phyloP scores from a whole-genome alignment of 257 asterid species.

The Buddleja alternifolia region DNA sequence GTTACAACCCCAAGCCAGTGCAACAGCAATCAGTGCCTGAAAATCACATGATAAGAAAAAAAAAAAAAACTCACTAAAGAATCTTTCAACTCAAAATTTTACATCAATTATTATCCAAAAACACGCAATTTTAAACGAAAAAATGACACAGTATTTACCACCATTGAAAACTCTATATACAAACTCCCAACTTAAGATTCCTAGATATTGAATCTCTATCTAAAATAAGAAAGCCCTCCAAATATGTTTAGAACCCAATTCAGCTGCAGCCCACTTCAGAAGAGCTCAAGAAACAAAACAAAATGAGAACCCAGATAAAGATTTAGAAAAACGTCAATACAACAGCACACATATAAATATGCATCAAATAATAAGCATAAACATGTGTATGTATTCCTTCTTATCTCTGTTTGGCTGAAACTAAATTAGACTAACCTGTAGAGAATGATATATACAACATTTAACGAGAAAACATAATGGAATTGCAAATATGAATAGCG shows the following conservation, averaged over 20 bases:
- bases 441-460: conserved; percentile 15
- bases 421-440: conserved; percentile 26
- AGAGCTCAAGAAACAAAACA: conserved; percentile 16
- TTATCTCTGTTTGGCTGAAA: background rate
- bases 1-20: conserved; percentile 23
- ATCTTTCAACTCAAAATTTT: background rate
- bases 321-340: background rate
- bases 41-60: conserved; percentile 16
- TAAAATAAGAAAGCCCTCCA: too few relatives aligned
- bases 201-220: too few relatives aligned
- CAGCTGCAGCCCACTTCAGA: conserved; percentile 24
- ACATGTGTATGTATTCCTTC: conserved; percentile 8
- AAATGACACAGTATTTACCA: background rate
- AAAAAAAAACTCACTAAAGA: conserved; percentile 26
- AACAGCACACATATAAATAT: background rate
- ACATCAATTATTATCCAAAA: background rate
- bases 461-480: conserved; percentile 14
- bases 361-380: conserved; percentile 15
- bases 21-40: conserved; percentile 38
- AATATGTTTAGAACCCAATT: conserved; percentile 4
- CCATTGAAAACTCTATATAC: background rate
- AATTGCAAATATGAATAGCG: background rate
- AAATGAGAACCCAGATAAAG: background rate
- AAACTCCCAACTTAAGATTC: too few relatives aligned
- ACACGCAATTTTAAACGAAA: background rate